A percentile compares a stretch with the other conserved stretches of the same genome.
These are phyloP conservation scores for Vaccinium corymbosum DNA, from an alignment of 148 eudicot species.

Conservation along the genomic window DNA sequence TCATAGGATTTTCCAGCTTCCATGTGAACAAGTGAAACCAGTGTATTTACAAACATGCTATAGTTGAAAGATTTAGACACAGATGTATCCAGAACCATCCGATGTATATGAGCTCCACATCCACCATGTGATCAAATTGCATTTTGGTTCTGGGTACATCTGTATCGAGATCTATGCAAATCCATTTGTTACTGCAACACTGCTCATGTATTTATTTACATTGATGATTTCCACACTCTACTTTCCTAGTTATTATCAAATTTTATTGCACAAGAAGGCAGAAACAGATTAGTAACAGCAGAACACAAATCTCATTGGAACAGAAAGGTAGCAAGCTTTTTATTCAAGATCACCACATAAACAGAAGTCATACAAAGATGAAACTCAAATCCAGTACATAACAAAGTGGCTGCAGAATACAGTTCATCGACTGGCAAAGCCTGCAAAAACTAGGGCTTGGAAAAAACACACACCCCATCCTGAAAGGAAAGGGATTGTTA, in stretches of 20 bases:
- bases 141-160: neutral
- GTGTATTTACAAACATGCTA: neutral
- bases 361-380: conserved; percentile 12
- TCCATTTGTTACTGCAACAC: neutral
- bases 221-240: neutral
- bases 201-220: neutral
- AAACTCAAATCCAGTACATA: neutral
- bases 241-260: neutral
- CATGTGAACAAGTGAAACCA: neutral
- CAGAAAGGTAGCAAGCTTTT: conserved; percentile 13
- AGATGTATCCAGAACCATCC: neutral
- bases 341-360: conserved; percentile 21
- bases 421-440: conserved; percentile 34
- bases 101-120: neutral
- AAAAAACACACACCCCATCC: conserved; percentile 32
- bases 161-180: neutral
- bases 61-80: neutral
- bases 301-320: neutral
- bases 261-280: neutral
- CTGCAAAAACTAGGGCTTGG: conserved; percentile 44
- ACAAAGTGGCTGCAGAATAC: conserved; percentile 18
- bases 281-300: neutral
- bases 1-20: neutral
- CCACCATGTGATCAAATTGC: neutral
- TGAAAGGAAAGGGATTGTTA: conserved; percentile 34